Evolutionary conservation across 495 filamentous ascomycete genomes (phyloP), one percentile per base, ranked within the genome.

Genomic region (Aspergillus conjunctus): DNA sequence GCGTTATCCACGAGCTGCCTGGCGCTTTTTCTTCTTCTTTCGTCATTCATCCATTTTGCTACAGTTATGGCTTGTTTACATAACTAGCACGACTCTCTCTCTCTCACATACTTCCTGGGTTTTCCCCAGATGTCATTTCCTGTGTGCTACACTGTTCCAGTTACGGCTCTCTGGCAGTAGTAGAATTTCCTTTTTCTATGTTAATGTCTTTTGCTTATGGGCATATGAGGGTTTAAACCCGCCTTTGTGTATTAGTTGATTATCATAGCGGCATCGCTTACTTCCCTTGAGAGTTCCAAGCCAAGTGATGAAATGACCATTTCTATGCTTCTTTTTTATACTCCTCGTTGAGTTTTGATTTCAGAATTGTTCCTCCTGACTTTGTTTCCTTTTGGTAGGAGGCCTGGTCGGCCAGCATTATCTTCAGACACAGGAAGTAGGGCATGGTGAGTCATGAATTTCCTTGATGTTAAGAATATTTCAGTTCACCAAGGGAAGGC

Each of bases 101-200:
- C 63, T 66, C 66, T 56, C 44, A 20, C 64, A 51, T 63, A 68
- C 66, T 60, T 59, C 55, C 58, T 61, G 56, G 69, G 61, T 59
- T 50, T 60, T 64, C 34, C 52, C 55, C 54, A 66, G 57, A 60
- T 49, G 54, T 61, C 58, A 56, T 63, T 59, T 57, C 60, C 57
- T 37, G 53, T 56, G 62, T 58, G 58, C 58, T 58, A 64, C 59
- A 65, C 67, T 65, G 68, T 63, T 68, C 72, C 76, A 78, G 75
- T 77, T 62, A 78, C 67, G 76, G 75, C 54, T 67, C 56, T 54
- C 73, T 78, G 74, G 74, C 63, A 68, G 66, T 63, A 66, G 64
- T 68, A 60, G 64, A 26, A 26, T 53, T 67, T 65, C 59, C 63
- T 60, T 66, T 66, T 58, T 62, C 50, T 60, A 57, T 61, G 61